Evolutionary conservation across 129 eudicot species (phyloP).

Genomic region (Glebionis coronaria): DNA sequence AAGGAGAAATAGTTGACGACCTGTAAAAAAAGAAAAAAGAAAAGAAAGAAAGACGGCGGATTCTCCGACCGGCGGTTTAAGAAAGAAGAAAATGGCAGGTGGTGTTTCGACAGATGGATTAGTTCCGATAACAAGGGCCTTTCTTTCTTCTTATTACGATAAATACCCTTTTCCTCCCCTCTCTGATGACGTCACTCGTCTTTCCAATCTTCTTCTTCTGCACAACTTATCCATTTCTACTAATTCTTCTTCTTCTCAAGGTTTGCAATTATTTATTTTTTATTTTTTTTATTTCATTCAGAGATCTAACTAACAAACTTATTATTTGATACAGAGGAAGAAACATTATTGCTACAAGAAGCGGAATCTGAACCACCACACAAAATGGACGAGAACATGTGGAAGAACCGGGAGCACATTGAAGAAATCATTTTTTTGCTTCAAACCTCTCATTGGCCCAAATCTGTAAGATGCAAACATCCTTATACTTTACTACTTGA

Average conservation of each 20-base stretch:
- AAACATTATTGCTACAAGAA: slow-evolving; percentile 51
- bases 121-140: slow-evolving; percentile 85
- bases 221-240: slow-evolving; percentile 34
- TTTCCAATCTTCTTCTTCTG: slow-evolving; percentile 56
- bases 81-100: no score
- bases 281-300: neutral
- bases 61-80: no score
- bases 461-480: slow-evolving; percentile 39
- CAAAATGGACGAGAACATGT: slow-evolving; percentile 91
- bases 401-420: slow-evolving; percentile 92
- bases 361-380: slow-evolving; percentile 75
- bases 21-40: no score
- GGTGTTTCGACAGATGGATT: slow-evolving; percentile 72
- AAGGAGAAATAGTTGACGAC: no score
- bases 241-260: slow-evolving; percentile 39
- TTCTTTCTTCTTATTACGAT: slow-evolving; percentile 73
- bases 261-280: slow-evolving; percentile 22
- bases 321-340: slow-evolving; percentile 44
- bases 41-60: no score
- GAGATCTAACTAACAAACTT: no score
- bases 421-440: slow-evolving; percentile 79
- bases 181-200: slow-evolving; percentile 57
- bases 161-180: slow-evolving; percentile 69
- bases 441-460: slow-evolving; percentile 70
- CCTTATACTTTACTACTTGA: no score